Conservation (phyloP, 441 rosid species). For the Capsella rubella region DNA sequence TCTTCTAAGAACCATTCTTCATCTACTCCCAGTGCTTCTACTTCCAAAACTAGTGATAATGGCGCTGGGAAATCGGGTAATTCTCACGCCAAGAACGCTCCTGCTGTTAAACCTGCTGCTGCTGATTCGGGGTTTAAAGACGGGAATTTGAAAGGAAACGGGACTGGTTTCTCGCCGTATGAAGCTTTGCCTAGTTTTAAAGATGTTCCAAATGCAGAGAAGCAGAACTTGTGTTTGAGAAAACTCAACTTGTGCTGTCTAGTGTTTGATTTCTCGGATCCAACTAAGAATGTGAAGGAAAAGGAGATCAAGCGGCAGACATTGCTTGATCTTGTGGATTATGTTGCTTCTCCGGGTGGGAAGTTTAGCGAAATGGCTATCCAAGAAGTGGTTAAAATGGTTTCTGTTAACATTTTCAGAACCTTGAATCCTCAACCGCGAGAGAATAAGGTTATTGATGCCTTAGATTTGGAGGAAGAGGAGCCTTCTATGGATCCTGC, state of each 20-base stretch:
- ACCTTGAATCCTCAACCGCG: slow-evolving; percentile 63
- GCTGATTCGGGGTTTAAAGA: slow-evolving; percentile 50
- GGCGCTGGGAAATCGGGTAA: slow-evolving; percentile 47
- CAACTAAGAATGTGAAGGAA: slow-evolving; percentile 71
- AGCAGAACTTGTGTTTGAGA: slow-evolving; percentile 64
- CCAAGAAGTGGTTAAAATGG: slow-evolving; percentile 63
- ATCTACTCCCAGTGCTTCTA: slow-evolving; percentile 57
- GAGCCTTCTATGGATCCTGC: slow-evolving; percentile 77
- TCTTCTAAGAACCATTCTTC: slow-evolving; percentile 62
- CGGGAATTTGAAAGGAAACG: slow-evolving; percentile 64
- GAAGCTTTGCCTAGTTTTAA: slow-evolving; percentile 85
- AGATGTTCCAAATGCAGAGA: slow-evolving; percentile 81
- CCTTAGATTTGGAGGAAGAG: slow-evolving; percentile 75
- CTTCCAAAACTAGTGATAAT: slow-evolving; percentile 58
- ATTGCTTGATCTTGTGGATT: slow-evolving; percentile 81
- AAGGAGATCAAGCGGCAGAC: slow-evolving; percentile 85
- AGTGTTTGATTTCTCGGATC: slow-evolving; percentile 69
- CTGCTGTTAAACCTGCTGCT: slow-evolving; percentile 46
- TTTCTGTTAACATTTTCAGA: slow-evolving; percentile 67
- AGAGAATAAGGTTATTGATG: slow-evolving; percentile 60
- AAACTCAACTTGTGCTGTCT: slow-evolving; percentile 69
- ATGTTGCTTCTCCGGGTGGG: slow-evolving; percentile 67
- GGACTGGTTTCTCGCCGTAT: slow-evolving; percentile 52
- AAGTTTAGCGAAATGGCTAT: slow-evolving; percentile 64
- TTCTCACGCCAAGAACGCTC: slow-evolving; percentile 41